Percentiles rank a stretch among this genome's conserved stretches.
phyloP scores from a whole-genome alignment of 805 yeast genomes.

The Maudiozyma turicensis region DNA sequence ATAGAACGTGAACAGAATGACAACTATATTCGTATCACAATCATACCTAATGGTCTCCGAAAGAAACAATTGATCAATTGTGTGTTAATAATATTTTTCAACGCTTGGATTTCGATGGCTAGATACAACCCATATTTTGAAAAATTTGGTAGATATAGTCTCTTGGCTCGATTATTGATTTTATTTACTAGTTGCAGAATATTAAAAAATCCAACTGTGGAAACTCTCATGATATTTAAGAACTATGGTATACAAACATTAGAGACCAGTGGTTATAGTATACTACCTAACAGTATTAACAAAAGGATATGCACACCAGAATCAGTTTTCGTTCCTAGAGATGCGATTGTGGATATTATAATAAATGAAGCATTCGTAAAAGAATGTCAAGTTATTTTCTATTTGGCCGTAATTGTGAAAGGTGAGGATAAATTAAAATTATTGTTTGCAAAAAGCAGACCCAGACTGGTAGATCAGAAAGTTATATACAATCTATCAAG shows the following conservation, averaged over 20 bases:
- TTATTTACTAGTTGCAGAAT: neutral
- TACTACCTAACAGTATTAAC: conserved; percentile 17
- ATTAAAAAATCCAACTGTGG: conserved; percentile 15
- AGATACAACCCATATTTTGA: neutral
- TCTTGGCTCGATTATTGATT: neutral
- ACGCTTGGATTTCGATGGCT: neutral
- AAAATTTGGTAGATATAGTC: neutral
- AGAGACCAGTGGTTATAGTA: conserved; percentile 13
- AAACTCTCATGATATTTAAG: conserved; percentile 16
- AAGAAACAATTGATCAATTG: neutral
- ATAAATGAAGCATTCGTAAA: conserved; percentile 64
- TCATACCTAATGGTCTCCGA: neutral
- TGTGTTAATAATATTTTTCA: neutral
- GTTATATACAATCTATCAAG: conserved; percentile 17
- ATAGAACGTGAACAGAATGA: neutral
- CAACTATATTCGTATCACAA: too few relatives aligned
- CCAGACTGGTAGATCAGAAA: conserved; percentile 18
- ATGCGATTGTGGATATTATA: conserved; percentile 50
- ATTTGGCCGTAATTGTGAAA: conserved; percentile 49
- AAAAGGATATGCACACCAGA: conserved; percentile 4
- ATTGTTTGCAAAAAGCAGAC: conserved; percentile 22
- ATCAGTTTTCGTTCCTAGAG: conserved; percentile 43
- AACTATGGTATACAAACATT: conserved; percentile 22
- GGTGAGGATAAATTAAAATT: conserved; percentile 26
- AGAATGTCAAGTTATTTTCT: conserved; percentile 56